Evolutionary conservation across 345 rosid genomes (phyloP).

Genomic region (Gossypium longicalyx): DNA sequence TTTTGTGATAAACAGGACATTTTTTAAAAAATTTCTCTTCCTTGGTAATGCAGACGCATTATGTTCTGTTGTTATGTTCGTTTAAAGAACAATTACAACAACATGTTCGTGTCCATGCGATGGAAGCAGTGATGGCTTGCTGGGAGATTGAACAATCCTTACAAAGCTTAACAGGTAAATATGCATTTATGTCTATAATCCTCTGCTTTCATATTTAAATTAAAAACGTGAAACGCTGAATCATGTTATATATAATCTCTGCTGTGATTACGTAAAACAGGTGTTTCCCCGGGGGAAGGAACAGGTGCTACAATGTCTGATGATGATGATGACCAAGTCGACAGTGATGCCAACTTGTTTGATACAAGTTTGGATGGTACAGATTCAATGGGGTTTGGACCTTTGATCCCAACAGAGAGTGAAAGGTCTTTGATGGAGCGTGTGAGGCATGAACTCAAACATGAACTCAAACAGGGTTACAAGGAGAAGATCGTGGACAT

Average conservation of each 20-base stretch:
- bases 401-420: slow-evolving; percentile 86
- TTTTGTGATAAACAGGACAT: background rate
- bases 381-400: slow-evolving; percentile 84
- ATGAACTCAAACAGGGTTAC: slow-evolving; percentile 79
- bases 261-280: slow-evolving; percentile 31
- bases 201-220: background rate
- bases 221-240: background rate
- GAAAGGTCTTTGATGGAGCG: slow-evolving; percentile 98
- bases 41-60: slow-evolving; percentile 60
- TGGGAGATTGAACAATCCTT: slow-evolving; percentile 98
- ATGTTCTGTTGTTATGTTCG: slow-evolving; percentile 84
- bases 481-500: slow-evolving; percentile 92
- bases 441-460: slow-evolving; percentile 88
- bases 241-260: background rate
- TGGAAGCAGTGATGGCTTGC: slow-evolving; percentile 99
- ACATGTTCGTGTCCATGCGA: slow-evolving; percentile 96
- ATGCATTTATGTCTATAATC: background rate
- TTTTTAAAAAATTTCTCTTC: slow-evolving; percentile 9
- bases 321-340: slow-evolving; percentile 90
- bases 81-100: slow-evolving; percentile 98
- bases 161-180: slow-evolving; percentile 83
- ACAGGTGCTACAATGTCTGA: slow-evolving; percentile 98
- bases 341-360: slow-evolving; percentile 74
- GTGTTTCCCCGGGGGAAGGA: slow-evolving; percentile 95
- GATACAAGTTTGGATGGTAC: slow-evolving; percentile 72